Percentiles rank a stretch among this genome's conserved stretches.
Evolutionary conservation across 228 moss, liverwort and hornwort species (phyloP).

Genomic region (Sphagnum magellanicum): DNA sequence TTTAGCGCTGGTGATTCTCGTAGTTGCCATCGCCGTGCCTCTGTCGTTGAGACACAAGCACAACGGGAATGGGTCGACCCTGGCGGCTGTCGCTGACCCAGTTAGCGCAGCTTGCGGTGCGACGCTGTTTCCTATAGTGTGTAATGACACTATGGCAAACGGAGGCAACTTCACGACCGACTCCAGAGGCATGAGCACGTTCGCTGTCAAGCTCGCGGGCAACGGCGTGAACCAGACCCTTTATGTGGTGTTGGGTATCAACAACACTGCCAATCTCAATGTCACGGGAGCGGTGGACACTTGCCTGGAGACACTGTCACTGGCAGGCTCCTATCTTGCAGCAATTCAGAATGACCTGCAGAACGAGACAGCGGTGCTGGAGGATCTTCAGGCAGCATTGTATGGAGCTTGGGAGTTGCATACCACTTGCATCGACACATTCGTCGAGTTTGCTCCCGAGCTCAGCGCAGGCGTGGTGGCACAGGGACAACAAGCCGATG

Average conservation of each 20-base stretch:
- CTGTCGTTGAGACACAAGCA: too few relatives aligned
- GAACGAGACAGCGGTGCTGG: neutral
- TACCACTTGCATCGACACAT: constrained; percentile 23
- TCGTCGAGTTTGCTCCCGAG: neutral
- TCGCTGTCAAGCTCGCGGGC: constrained; percentile 16
- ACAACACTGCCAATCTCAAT: constrained; percentile 15
- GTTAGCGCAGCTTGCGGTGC: constrained; percentile 6
- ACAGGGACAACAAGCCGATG: constrained; percentile 11
- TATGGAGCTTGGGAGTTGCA: constrained; percentile 37
- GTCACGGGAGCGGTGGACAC: constrained; percentile 19
- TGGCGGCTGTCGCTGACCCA: neutral
- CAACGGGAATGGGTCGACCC: too few relatives aligned
- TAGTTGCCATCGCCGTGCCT: too few relatives aligned
- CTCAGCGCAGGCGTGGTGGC: neutral
- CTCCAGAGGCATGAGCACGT: constrained; percentile 11
- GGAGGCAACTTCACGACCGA: neutral
- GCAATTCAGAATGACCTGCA: constrained; percentile 1
- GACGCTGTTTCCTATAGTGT: constrained; percentile 35
- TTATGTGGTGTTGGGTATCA: neutral
- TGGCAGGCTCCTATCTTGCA: constrained; percentile 19
- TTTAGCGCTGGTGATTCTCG: too few relatives aligned
- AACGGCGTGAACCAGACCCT: constrained; percentile 22
- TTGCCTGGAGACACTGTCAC: constrained; percentile 26
- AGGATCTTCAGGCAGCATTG: constrained; percentile 29
- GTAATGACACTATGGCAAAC: constrained; percentile 27